phyloP scores from a whole-genome alignment of 1,139 yeast species.

The Hanseniaspora sp. region DNA sequence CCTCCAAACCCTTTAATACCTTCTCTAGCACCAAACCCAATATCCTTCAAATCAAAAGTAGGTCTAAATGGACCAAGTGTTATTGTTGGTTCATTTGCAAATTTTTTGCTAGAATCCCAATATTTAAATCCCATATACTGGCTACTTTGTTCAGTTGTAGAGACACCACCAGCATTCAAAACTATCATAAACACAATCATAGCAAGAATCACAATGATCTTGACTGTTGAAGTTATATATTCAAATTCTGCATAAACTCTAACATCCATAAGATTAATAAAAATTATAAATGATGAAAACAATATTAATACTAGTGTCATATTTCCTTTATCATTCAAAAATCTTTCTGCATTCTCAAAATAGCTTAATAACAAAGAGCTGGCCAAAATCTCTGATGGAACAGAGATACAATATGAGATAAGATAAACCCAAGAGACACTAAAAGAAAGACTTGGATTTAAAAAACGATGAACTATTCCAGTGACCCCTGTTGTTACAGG shows the following conservation, averaged over 20 bases:
- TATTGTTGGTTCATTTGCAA: conserved; percentile 33
- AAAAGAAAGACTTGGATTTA: conserved; percentile 78
- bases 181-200: conserved; percentile 57
- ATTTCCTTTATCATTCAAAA: conserved; percentile 4
- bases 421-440: conserved; percentile 72
- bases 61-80: conserved; percentile 68
- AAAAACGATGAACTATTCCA: conserved; percentile 65
- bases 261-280: conserved; percentile 49
- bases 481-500: conserved; percentile 75
- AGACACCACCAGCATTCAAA: conserved; percentile 42
- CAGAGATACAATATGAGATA: conserved; percentile 58
- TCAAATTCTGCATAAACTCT: conserved; percentile 69
- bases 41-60: conserved; percentile 47
- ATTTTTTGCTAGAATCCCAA: conserved; percentile 49
- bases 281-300: conserved; percentile 39
- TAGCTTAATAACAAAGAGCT: conserved; percentile 64
- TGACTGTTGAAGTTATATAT: conserved; percentile 49
- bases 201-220: conserved; percentile 44
- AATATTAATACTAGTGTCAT: conserved; percentile 40
- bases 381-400: conserved; percentile 74
- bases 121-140: conserved; percentile 49
- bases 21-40: conserved; percentile 35
- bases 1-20: conserved; percentile 60
- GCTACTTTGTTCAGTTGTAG: conserved; percentile 16
- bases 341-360: conserved; percentile 28